Evolutionary conservation across 2,329 filamentous ascomycete genomes (phyloP).

Genomic region (Fusarium newnesense): DNA sequence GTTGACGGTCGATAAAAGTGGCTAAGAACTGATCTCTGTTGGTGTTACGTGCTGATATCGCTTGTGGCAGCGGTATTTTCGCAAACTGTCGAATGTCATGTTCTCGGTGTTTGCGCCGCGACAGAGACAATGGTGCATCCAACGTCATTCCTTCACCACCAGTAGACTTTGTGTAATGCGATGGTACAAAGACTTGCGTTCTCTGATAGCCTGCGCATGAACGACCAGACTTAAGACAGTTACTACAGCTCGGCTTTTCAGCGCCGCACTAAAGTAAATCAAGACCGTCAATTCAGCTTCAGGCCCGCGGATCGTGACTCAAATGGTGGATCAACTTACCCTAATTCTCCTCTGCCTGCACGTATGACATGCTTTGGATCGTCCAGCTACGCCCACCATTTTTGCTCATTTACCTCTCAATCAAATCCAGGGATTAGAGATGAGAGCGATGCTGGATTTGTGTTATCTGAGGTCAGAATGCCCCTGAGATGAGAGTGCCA

Average conservation of each 20-base stretch:
- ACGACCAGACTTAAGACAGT: neutral
- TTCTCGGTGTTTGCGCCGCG: rapidly evolving
- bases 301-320: too few relatives aligned
- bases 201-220: neutral
- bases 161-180: rapidly evolving
- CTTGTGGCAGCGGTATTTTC: rapidly evolving
- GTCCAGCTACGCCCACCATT: neutral
- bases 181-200: neutral
- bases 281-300: too few relatives aligned
- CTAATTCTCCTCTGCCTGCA: neutral
- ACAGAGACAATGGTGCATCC: rapidly evolving
- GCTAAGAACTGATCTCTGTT: neutral
- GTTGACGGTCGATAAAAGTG: neutral
- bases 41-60: neutral
- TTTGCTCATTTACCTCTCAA: rapidly evolving
- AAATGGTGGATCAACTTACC: neutral
- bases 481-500: neutral
- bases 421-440: too few relatives aligned
- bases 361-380: neutral
- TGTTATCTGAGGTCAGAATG: neutral
- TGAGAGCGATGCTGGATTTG: neutral
- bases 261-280: neutral
- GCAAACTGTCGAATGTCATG: rapidly evolving
- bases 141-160: rapidly evolving
- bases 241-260: neutral